These are phyloP conservation scores for Orbilia brochopaga DNA, from an alignment of 2,329 filamentous ascomycete species.

Conservation along the genomic window DNA sequence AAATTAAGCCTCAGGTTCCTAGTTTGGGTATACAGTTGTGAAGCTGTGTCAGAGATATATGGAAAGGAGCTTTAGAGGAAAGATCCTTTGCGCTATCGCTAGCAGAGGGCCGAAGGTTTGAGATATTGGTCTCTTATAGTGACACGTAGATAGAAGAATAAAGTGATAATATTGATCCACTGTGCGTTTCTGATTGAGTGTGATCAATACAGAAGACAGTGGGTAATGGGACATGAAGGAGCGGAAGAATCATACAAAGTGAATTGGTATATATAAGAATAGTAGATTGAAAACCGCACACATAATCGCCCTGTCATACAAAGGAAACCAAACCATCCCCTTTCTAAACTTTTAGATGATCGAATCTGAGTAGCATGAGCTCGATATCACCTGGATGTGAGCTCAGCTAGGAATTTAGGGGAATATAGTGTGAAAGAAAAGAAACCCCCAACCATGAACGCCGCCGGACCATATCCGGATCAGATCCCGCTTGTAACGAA, in stretches of 20 bases:
- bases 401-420: conserved; percentile 1
- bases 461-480: conserved; percentile 13
- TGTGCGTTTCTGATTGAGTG: not conserved
- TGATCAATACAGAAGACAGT: too few species aligned
- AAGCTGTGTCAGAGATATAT: too few species aligned
- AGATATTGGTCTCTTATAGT: conserved; percentile 5
- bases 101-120: not conserved
- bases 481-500: conserved; percentile 12
- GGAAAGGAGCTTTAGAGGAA: not conserved
- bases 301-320: conserved; percentile 6
- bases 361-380: not conserved
- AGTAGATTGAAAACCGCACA: not conserved
- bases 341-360: conserved; percentile 1
- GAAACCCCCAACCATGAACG: conserved; percentile 34
- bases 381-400: conserved; percentile 41
- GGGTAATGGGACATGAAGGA: not conserved
- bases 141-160: conserved; percentile 18
- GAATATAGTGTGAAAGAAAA: conserved; percentile 5
- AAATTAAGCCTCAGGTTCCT: not conserved
- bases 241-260: not conserved
- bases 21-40: not conserved
- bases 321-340: not conserved
- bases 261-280: not conserved
- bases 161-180: not conserved
- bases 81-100: conserved; percentile 11